Percentiles rank a stretch among this genome's conserved stretches.
phyloP scores from a whole-genome alignment of 2,329 filamentous ascomycete genomes.

The Alternaria incomplexa region DNA sequence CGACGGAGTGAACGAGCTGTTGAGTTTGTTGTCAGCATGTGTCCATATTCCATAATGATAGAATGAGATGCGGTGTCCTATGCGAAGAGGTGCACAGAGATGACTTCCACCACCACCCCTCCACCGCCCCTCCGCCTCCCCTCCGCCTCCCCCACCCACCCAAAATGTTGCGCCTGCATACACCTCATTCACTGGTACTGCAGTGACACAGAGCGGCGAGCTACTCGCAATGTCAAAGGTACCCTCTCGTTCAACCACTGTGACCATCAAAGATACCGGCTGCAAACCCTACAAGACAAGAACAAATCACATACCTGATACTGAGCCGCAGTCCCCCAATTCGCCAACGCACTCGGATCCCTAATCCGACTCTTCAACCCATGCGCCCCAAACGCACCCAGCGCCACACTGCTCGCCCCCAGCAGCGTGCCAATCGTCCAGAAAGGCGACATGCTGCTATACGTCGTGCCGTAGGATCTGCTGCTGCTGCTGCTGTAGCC shows the following conservation, averaged over 20 bases:
- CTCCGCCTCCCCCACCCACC: too few species aligned
- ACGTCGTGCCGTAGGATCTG: conserved; percentile 1
- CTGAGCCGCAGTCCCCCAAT: conserved; percentile 69
- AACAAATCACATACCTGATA: conserved; percentile 61
- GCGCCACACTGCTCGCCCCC: conserved; percentile 65
- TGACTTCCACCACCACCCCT: too few species aligned
- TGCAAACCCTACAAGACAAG: too few species aligned
- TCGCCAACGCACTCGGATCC: conserved; percentile 65
- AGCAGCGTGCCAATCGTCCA: conserved; percentile 69
- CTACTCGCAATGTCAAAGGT: too few species aligned
- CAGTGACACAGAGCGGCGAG: too few species aligned
- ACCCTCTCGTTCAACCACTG: too few species aligned
- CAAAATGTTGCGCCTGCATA: background rate
- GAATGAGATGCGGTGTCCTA: background rate
- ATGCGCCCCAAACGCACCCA: conserved; percentile 73
- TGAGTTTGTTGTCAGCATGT: conserved; percentile 31
- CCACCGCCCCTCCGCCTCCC: too few species aligned
- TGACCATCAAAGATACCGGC: too few species aligned
- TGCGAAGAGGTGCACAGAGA: too few species aligned
- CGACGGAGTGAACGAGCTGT: conserved; percentile 69
- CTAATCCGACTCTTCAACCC: conserved; percentile 67
- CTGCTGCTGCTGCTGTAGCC: background rate
- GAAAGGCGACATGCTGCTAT: conserved; percentile 52
- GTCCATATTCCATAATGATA: background rate
- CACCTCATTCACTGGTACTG: too few species aligned